Percentiles rank a stretch among this genome's conserved stretches.
Evolutionary conservation across 108 stramenopile species (phyloP).

Genomic region (Skeletonema menzelii): DNA sequence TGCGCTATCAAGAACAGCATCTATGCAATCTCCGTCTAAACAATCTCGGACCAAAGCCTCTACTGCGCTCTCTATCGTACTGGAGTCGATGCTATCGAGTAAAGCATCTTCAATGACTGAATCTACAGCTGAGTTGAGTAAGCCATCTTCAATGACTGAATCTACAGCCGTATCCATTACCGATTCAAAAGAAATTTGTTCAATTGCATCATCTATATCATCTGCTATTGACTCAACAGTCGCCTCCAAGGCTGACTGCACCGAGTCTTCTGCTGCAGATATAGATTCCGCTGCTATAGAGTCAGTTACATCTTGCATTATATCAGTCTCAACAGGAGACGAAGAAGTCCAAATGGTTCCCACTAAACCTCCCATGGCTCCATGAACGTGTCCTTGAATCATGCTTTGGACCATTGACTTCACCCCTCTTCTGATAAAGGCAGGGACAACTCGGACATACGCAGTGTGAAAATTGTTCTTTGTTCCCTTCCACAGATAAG

Average conservation of each 20-base stretch:
- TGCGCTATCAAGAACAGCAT: background rate
- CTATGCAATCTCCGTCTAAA: background rate
- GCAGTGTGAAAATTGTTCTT: background rate
- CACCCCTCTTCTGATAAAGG: conserved; percentile 35
- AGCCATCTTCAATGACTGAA: conserved; percentile 16
- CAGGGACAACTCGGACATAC: conserved; percentile 15
- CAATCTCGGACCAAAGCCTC: conserved; percentile 5
- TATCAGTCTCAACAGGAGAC: background rate
- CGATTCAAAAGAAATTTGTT: conserved; percentile 1
- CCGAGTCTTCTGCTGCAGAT: background rate
- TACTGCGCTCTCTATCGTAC: background rate
- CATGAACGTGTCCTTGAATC: conserved; percentile 37
- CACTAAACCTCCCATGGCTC: conserved; percentile 13
- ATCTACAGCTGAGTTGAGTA: conserved; percentile 6
- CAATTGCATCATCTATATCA: conserved; percentile 3
- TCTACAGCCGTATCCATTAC: conserved; percentile 7
- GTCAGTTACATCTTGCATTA: background rate
- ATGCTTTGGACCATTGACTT: conserved; percentile 26
- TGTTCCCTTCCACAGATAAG: conserved; percentile 17
- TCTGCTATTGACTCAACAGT: conserved; percentile 6
- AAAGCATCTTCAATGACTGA: conserved; percentile 15
- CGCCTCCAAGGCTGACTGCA: background rate
- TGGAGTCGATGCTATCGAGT: background rate
- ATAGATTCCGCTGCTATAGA: background rate
- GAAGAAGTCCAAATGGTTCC: conserved; percentile 11